Conservation (phyloP, 2,329 filamentous ascomycete species). For the Xylariaceae sp. region DNA sequence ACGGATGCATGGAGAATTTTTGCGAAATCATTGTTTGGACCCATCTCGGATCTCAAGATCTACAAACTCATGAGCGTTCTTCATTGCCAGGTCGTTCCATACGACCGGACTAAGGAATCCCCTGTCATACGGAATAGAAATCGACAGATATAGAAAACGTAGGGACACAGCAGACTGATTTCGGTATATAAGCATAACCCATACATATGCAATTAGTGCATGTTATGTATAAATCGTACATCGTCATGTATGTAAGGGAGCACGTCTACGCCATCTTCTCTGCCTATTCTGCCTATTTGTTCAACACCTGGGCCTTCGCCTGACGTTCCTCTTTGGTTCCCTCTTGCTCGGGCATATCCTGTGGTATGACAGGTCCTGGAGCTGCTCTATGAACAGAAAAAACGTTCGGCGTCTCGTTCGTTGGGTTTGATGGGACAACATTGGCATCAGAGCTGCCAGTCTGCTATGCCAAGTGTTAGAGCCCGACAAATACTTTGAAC, state of each 20-base stretch:
- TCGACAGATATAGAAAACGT: too few species aligned
- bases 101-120: too few species aligned
- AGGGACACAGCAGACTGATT: not conserved
- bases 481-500: not conserved
- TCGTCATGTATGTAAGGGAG: not conserved
- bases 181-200: not conserved
- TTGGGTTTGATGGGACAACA: conserved; percentile 35
- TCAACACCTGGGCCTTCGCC: conserved; percentile 60
- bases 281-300: conserved; percentile 47
- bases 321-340: conserved; percentile 64
- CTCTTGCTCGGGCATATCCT: conserved; percentile 52
- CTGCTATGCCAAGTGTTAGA: conserved; percentile 15
- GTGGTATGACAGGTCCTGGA: conserved; percentile 53
- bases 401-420: conserved; percentile 29
- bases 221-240: not conserved
- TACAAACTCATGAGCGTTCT: too few species aligned
- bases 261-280: too few species aligned
- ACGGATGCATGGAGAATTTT: too few species aligned
- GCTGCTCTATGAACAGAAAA: conserved; percentile 50
- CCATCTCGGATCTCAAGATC: too few species aligned
- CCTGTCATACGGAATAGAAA: too few species aligned
- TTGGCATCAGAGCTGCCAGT: conserved; percentile 32
- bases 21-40: too few species aligned
- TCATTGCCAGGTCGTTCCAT: too few species aligned
- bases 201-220: not conserved